Base-by-base conservation (phyloP, 257 asterid genomes). In the Rubia yunnanensis region DNA sequence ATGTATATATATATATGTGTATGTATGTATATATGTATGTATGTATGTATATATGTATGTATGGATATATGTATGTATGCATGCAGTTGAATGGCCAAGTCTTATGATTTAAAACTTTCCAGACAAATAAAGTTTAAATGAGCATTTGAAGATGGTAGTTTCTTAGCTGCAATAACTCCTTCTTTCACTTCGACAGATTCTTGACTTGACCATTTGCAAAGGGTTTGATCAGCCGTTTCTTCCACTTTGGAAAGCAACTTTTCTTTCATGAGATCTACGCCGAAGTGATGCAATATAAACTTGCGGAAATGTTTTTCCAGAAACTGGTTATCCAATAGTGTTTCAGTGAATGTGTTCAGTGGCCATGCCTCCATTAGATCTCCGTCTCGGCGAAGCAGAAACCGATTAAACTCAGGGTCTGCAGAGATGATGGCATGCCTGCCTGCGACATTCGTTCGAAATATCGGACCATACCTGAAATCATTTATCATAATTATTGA, bases 311-410 rank as follows among this genome's bases (percentile, higher is more conserved):
- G 83, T 49, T 85, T 86, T 39, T 10, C 48, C 48, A 39, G 48
- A 3, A 39, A 36, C 0, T 44, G 17, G 52, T 18, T 48, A 32
- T 89, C 91, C 63, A 86, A 81, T 7, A 89, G 86, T 10, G 18
- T 39, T 67, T 89, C 85, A 0, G 96, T 90, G 22, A 83, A 86
- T 15, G 92, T 83, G 70, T 86, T 95, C 88, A 84, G 74, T 0
- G 88, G 81, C 95, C 96, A 89, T 3, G 88, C 76, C 58, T 86
- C 96, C 0, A 83, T 92, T 18, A 88, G 72, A 23, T 86, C 84
- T 0, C 88, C 92, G 32, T 88, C 96, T 75, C 84, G 96, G 1
- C 80, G 78, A 58, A 88, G 85, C 17, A 88, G 85, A 32, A 82
- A 86, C 49, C 77, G 67, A 68, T 88, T 88, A 77, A 88, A 88